Evolutionary conservation across 805 yeast genomes (phyloP).

Genomic region (Candida caryicola): DNA sequence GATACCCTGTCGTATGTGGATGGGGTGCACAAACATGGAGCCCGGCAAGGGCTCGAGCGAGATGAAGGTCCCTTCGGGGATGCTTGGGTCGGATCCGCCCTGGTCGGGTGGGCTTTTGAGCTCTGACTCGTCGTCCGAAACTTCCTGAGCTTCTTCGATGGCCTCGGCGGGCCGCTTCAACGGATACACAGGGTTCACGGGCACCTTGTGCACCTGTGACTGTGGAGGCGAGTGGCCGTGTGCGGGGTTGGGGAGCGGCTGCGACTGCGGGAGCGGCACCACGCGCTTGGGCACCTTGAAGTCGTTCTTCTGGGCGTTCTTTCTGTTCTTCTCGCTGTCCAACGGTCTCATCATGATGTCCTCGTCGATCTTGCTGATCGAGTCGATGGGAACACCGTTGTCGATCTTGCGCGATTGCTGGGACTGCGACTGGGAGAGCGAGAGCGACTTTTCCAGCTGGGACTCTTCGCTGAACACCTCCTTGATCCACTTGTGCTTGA

Average conservation of each 20-base stretch:
- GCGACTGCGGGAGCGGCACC: slow-evolving; percentile 43
- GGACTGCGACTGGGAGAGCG: slow-evolving; percentile 69
- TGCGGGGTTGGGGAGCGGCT: no score
- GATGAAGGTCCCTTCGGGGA: slow-evolving; percentile 62
- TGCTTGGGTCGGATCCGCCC: not conserved
- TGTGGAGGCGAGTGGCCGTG: no score
- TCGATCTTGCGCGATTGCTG: slow-evolving; percentile 53
- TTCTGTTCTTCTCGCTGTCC: slow-evolving; percentile 26
- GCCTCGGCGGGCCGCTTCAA: not conserved
- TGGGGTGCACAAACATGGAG: slow-evolving; percentile 45
- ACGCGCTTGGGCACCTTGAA: slow-evolving; percentile 45
- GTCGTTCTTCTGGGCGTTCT: slow-evolving; percentile 24
- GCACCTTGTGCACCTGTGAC: not conserved
- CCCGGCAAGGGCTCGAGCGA: slow-evolving; percentile 28
- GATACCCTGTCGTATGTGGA: slow-evolving; percentile 64
- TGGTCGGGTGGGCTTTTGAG: not conserved
- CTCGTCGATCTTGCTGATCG: slow-evolving; percentile 41
- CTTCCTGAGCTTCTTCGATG: not conserved
- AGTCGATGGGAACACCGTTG: slow-evolving; percentile 33
- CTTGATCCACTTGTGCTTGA: slow-evolving; percentile 78
- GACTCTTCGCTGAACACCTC: slow-evolving; percentile 26
- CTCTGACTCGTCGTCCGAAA: not conserved
- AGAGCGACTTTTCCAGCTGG: slow-evolving; percentile 41
- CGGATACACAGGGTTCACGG: not conserved
- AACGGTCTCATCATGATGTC: slow-evolving; percentile 44